These are phyloP conservation scores for Tricholoma saponaceum DNA, from an alignment of 768 basidiomycete genomes.

Conservation along the genomic window DNA sequence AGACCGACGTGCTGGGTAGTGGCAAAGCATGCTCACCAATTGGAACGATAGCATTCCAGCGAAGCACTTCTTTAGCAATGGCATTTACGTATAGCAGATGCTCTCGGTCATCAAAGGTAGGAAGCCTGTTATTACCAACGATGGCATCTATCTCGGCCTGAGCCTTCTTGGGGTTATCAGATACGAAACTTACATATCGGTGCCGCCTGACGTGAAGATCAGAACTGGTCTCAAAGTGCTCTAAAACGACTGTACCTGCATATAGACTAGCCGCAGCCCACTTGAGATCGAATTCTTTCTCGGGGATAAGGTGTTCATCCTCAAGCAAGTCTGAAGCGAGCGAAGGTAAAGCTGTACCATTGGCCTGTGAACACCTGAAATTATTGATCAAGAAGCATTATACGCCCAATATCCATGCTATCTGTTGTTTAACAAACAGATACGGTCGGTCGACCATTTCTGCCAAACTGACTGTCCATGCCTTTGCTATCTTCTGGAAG, in stretches of 20 bases:
- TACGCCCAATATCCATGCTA: slow-evolving; percentile 26
- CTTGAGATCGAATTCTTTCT: no score
- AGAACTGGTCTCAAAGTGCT: no score
- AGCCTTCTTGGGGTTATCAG: not conserved
- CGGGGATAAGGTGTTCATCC: slow-evolving; percentile 38
- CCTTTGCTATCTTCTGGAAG: slow-evolving; percentile 59
- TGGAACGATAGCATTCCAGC: no score
- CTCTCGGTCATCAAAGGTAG: slow-evolving; percentile 56
- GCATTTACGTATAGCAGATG: slow-evolving; percentile 59
- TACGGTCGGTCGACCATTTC: no score
- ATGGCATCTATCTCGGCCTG: no score
- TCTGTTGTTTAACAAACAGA: no score
- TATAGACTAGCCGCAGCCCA: no score
- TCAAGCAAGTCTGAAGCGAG: slow-evolving; percentile 59
- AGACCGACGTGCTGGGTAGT: slow-evolving; percentile 5
- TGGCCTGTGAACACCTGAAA: slow-evolving; percentile 15
- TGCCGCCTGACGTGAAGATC: slow-evolving; percentile 54
- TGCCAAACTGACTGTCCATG: no score
- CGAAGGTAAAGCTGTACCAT: slow-evolving; percentile 50
- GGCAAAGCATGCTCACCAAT: slow-evolving; percentile 26
- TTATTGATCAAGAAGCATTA: not conserved
- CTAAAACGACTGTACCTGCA: no score
- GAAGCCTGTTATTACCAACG: slow-evolving; percentile 58
- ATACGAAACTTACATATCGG: slow-evolving; percentile 41
- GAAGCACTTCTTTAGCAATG: slow-evolving; percentile 54